These are phyloP conservation scores for Asterophora lycoperdoides DNA, from an alignment of 768 basidiomycete genomes.

Conservation along the genomic window DNA sequence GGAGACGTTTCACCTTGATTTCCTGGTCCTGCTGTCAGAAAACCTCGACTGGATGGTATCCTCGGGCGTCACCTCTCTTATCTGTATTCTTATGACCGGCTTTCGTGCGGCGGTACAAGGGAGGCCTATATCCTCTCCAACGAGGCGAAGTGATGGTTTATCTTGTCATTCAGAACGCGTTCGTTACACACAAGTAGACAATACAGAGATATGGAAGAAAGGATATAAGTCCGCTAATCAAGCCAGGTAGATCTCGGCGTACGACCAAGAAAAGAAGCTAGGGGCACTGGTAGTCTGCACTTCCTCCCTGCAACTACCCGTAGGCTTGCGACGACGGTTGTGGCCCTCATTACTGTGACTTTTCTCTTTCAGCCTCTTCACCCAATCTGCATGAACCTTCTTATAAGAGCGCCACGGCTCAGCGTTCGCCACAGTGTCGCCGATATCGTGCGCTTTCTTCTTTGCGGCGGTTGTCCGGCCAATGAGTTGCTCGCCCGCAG, in stretches of 20 bases:
- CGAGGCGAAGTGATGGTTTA: too few species aligned
- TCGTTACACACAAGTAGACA: conserved; percentile 2
- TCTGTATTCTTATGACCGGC: too few species aligned
- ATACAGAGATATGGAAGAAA: neutral
- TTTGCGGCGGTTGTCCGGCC: conserved; percentile 29
- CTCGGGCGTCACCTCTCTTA: too few species aligned
- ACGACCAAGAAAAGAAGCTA: conserved; percentile 11
- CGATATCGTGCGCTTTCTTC: conserved; percentile 27
- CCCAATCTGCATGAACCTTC: conserved; percentile 31
- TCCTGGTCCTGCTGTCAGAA: too few species aligned
- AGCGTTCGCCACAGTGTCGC: conserved; percentile 28
- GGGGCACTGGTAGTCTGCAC: neutral
- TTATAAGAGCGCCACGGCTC: conserved; percentile 29
- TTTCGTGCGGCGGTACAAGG: neutral
- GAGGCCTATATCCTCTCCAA: too few species aligned
- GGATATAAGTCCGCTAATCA: neutral
- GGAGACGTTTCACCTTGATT: too few species aligned
- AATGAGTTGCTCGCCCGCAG: conserved; percentile 38
- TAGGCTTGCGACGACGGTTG: neutral
- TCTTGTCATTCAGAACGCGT: neutral
- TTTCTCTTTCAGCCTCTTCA: conserved; percentile 21
- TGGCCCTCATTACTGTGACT: conserved; percentile 3
- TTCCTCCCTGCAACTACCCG: conserved; percentile 4
- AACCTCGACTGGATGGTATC: too few species aligned
- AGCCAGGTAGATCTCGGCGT: conserved; percentile 9